phyloP scores from a whole-genome alignment of 805 yeast genomes.

The Monosporozyma solicola region DNA sequence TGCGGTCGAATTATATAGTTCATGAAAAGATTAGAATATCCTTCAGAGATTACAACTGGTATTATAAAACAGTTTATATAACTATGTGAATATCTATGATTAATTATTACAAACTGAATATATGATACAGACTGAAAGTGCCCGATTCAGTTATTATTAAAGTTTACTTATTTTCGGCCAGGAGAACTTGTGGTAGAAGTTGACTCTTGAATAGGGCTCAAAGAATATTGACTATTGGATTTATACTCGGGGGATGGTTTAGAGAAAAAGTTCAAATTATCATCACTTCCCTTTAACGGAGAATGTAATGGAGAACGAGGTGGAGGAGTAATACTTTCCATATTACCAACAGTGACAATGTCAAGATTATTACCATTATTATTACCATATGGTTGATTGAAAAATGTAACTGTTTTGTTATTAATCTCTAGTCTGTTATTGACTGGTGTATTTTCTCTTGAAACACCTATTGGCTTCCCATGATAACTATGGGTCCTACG shows the following conservation, averaged over 20 bases:
- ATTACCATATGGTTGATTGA: conserved; percentile 16
- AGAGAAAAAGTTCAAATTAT: conserved; percentile 10
- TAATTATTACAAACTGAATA: background rate
- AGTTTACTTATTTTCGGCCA: background rate
- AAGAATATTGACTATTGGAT: conserved; percentile 14
- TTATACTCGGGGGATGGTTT: conserved; percentile 21
- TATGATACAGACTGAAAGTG: background rate
- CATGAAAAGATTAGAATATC: background rate
- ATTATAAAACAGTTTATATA: background rate
- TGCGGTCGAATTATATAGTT: too few species aligned
- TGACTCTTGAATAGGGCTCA: conserved; percentile 29
- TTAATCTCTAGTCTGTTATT: conserved; percentile 30
- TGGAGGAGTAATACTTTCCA: conserved; percentile 3
- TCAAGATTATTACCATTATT: background rate
- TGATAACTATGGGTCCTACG: conserved; percentile 28
- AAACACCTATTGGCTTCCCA: conserved; percentile 22
- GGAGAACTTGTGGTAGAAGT: conserved; percentile 27
- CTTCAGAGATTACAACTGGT: background rate
- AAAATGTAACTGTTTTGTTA: conserved; percentile 35
- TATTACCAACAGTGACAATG: background rate
- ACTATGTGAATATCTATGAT: background rate
- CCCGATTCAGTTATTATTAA: background rate
- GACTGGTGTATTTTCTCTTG: conserved; percentile 24
- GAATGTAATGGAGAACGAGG: conserved; percentile 3
- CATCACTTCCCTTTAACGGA: conserved; percentile 1